A percentile compares a stretch with the other conserved stretches of the same genome.
Evolutionary conservation across 2,329 filamentous ascomycete genomes (phyloP).

Genomic region (Albifimbria verrucaria): DNA sequence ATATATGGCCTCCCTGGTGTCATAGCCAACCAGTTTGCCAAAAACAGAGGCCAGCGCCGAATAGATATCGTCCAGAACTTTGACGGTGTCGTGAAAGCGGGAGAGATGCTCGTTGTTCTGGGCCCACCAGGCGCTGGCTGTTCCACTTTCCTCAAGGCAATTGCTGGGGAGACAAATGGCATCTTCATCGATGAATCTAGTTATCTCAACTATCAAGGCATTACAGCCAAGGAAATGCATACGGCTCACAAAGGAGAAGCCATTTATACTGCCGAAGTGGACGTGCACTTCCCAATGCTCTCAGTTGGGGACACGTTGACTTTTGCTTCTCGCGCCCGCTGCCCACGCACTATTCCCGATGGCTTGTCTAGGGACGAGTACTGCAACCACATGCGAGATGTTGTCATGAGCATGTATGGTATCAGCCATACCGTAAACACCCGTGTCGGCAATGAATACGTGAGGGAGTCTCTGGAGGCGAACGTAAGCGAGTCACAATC

Average conservation of each 20-base stretch:
- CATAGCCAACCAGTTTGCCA: neutral
- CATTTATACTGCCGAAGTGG: constrained; percentile 19
- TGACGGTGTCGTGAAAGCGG: constrained; percentile 60
- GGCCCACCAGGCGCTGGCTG: constrained; percentile 61
- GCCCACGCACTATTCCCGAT: constrained; percentile 56
- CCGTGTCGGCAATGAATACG: constrained; percentile 64
- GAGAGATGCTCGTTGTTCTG: constrained; percentile 69
- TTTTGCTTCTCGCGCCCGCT: constrained; percentile 60
- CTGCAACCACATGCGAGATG: constrained; percentile 57
- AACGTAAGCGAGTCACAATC: constrained; percentile 74
- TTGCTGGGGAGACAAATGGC: constrained; percentile 60
- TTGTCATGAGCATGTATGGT: constrained; percentile 64
- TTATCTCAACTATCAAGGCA: constrained; percentile 18
- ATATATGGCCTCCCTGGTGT: constrained; percentile 22
- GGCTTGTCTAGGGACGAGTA: constrained; percentile 51
- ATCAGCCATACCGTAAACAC: constrained; percentile 72
- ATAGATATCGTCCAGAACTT: constrained; percentile 55
- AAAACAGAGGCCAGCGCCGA: constrained; percentile 10
- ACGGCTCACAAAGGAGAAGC: constrained; percentile 13
- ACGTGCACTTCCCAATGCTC: constrained; percentile 44
- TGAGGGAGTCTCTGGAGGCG: constrained; percentile 74
- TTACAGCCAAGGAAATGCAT: constrained; percentile 15
- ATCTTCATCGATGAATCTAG: constrained; percentile 50
- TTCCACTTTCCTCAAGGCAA: constrained; percentile 61
- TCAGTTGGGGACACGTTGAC: constrained; percentile 61